These are phyloP conservation scores for Blastobotrys attinorum DNA, from an alignment of 805 yeast genomes.

Conservation along the genomic window DNA sequence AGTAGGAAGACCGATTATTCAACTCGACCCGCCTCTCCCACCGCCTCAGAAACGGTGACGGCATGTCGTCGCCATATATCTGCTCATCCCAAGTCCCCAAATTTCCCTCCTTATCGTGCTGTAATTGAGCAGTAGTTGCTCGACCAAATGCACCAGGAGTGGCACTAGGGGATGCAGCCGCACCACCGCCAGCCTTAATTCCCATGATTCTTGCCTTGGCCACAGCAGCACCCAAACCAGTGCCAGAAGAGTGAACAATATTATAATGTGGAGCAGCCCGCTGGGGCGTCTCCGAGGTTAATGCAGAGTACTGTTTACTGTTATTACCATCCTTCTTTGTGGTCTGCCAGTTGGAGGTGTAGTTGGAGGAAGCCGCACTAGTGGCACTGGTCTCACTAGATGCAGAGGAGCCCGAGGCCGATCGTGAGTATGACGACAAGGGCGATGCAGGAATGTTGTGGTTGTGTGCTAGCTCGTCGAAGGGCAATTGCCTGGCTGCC, in stretches of 20 bases:
- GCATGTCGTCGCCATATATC: conserved; percentile 24
- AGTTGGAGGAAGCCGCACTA: conserved; percentile 4
- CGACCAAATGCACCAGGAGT: conserved; percentile 22
- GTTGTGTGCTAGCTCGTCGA: conserved; percentile 9
- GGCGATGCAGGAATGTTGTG: conserved; percentile 5
- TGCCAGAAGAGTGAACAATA: conserved; percentile 15
- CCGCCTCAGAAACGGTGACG: conserved; percentile 28
- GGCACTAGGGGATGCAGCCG: too few species aligned
- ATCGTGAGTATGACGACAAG: conserved; percentile 3
- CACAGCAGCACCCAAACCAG: conserved; percentile 25
- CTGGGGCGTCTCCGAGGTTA: conserved; percentile 8
- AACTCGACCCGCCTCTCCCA: conserved; percentile 15
- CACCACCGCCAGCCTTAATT: conserved; percentile 26
- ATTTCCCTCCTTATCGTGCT: conserved; percentile 24
- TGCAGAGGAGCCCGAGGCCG: conserved; percentile 5
- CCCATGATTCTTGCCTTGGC: conserved; percentile 24
- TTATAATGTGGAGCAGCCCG: conserved; percentile 10
- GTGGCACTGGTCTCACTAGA: conserved; percentile 4
- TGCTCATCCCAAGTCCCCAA: conserved; percentile 20
- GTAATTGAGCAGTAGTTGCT: conserved; percentile 22
- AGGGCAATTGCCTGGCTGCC: conserved; percentile 10
- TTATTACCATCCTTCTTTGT: conserved; percentile 2
- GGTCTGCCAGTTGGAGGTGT: conserved; percentile 10
- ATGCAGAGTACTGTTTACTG: conserved; percentile 8
- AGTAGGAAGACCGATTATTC: conserved; percentile 1